Base-by-base conservation (phyloP, 768 basidiomycete species). In the Suillus hirtellus region DNA sequence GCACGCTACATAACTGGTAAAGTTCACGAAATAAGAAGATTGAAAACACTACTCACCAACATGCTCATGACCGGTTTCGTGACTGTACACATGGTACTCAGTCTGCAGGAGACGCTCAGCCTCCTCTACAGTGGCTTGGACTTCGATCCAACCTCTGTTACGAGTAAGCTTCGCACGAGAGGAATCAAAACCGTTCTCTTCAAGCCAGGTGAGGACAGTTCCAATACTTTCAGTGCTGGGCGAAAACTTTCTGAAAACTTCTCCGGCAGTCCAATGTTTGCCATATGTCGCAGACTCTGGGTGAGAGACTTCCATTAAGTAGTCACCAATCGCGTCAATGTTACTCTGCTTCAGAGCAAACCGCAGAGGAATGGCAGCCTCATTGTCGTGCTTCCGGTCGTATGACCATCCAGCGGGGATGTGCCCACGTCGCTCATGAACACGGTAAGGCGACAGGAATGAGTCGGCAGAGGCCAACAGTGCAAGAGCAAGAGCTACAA, bases 261-360 rank as follows among this genome's bases (percentile, higher is more conserved):
- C 68, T 2, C 73, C 75, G 4, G 84, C 70, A 6, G 77, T 71
- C 78, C 81, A 84, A 67, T 86, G 84, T 61, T 80, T 72, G 15
- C 84, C 83, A 65, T 84, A 86, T 66, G 74, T 75, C 7, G 75
- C 75, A 1, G 84, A 85, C 27, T 80, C 78, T 3, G 84, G 84
- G 61, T 85, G 79, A 2, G 84, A 80, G 21, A 86, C 80, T 40
- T 78, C 78, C 66, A 78, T 70, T 19, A 86, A 77, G 53, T 80
- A 73, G 9, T 77, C 77, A 66, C 83, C 82, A 55, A 86, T 69
- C 5, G 72, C 75, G 46, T 81, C 71, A 54, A 84, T 71, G 63
- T 85, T 82, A 47, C 71, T 70, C 66, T 86, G 84, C 9, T 75
- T 68, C 27, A 86, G 77, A 27, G 80, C 83, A 59, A 85, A 78